These are phyloP conservation scores for Coccomyxa sp. DNA, from an alignment of 139 green algal genomes.

Conservation along the genomic window DNA sequence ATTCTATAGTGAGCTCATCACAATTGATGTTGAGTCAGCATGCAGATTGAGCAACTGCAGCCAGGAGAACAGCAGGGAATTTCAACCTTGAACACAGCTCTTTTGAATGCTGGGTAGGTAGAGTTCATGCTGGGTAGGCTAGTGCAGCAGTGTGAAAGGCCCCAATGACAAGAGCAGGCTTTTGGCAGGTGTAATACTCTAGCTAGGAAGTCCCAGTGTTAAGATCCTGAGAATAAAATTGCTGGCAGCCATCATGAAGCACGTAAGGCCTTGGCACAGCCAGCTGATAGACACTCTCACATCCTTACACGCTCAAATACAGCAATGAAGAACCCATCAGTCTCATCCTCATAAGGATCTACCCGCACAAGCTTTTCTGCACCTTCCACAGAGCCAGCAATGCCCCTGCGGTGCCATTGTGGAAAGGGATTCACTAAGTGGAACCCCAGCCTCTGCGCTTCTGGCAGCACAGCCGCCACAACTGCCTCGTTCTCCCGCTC, in stretches of 20 bases:
- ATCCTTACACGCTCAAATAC: slow-evolving; percentile 54
- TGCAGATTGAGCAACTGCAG: too few relatives aligned
- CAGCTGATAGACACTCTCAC: background rate
- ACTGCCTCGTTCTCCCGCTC: slow-evolving; percentile 91
- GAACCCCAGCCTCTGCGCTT: slow-evolving; percentile 56
- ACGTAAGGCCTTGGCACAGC: background rate
- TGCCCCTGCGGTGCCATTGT: slow-evolving; percentile 60
- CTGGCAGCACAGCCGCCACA: slow-evolving; percentile 60
- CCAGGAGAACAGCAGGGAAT: too few relatives aligned
- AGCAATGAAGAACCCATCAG: slow-evolving; percentile 91
- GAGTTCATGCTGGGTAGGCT: background rate
- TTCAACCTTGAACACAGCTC: too few relatives aligned
- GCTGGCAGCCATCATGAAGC: background rate
- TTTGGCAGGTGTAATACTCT: background rate
- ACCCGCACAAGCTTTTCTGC: slow-evolving; percentile 47
- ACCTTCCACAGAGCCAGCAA: slow-evolving; percentile 29
- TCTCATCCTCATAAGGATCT: slow-evolving; percentile 68
- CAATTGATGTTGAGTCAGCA: too few relatives aligned
- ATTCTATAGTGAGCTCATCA: too few relatives aligned
- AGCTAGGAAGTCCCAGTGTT: background rate
- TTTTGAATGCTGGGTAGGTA: background rate
- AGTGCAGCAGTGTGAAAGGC: background rate
- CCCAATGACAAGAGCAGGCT: background rate
- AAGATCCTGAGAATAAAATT: background rate
- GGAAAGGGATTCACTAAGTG: slow-evolving; percentile 59